Evolutionary conservation across 2,329 filamentous ascomycete genomes (phyloP).

Genomic region (Monosporascus sp.): DNA sequence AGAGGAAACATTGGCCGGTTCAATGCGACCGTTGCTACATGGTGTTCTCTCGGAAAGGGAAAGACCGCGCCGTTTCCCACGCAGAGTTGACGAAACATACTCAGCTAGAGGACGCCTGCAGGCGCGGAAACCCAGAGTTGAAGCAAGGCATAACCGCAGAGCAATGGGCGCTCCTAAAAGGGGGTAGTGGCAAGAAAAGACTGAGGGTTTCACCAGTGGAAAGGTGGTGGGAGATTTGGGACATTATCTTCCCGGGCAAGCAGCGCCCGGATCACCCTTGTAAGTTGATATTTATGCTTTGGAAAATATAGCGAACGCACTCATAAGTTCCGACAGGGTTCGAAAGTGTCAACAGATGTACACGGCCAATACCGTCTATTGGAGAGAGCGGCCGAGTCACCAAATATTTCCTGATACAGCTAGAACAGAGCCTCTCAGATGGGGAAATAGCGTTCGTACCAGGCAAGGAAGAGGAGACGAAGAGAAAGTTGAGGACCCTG

Average conservation of each 20-base stretch:
- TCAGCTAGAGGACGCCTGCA: conserved; percentile 3
- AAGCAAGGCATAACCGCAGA: conserved; percentile 5
- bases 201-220: conserved; percentile 5
- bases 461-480: too few species aligned
- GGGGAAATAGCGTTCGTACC: too few species aligned
- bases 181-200: conserved; percentile 4
- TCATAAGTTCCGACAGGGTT: neutral
- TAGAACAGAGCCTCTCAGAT: too few species aligned
- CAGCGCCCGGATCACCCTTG: conserved; percentile 5
- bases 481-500: too few species aligned
- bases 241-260: conserved; percentile 3
- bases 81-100: conserved; percentile 4
- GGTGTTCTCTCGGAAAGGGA: conserved; percentile 4
- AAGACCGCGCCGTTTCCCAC: conserved; percentile 1
- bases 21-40: conserved; percentile 7
- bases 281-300: conserved; percentile 1
- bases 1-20: conserved; percentile 6
- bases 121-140: neutral
- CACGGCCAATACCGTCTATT: neutral
- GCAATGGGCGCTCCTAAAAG: conserved; percentile 5
- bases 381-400: too few species aligned
- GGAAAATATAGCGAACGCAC: too few species aligned
- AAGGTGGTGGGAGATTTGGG: conserved; percentile 8
- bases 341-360: conserved; percentile 3
- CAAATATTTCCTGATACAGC: too few species aligned